Percentiles rank a stretch among this genome's conserved stretches.
Conservation (phyloP, 1,284 basidiomycete species). For the Erythrobasidium hasegawianum region DNA sequence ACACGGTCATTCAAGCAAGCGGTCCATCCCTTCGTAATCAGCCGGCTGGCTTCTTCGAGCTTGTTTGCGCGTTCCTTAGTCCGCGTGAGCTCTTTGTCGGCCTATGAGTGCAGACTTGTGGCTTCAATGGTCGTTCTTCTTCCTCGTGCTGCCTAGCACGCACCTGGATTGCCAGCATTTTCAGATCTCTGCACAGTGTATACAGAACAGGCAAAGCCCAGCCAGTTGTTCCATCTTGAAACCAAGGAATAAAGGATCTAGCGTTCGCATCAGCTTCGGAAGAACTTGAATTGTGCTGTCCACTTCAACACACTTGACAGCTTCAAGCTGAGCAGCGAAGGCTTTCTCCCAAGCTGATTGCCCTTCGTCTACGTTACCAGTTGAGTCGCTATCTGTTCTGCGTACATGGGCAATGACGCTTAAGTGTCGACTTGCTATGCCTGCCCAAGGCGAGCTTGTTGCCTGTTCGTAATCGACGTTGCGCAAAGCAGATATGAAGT, state of each 20-base stretch:
- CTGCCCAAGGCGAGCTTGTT: background rate
- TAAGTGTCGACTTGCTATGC: background rate
- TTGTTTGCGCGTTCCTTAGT: slow-evolving; percentile 59
- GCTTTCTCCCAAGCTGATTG: slow-evolving; percentile 7
- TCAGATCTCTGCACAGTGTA: slow-evolving; percentile 40
- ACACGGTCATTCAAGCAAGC: slow-evolving; percentile 85
- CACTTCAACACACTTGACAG: slow-evolving; percentile 11
- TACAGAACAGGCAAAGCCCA: slow-evolving; percentile 43
- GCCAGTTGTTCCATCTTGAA: slow-evolving; percentile 37
- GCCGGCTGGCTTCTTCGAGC: slow-evolving; percentile 86
- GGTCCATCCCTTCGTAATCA: slow-evolving; percentile 87
- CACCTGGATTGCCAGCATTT: slow-evolving; percentile 37
- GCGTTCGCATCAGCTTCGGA: background rate
- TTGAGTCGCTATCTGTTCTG: background rate
- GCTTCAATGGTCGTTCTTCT: too few relatives aligned
- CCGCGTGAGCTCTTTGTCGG: slow-evolving; percentile 24
- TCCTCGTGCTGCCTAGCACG: too few relatives aligned
- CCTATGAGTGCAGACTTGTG: too few relatives aligned
- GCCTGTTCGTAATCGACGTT: background rate
- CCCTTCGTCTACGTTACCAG: background rate
- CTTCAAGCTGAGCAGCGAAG: slow-evolving; percentile 27
- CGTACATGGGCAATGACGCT: background rate
- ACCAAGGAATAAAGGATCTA: slow-evolving; percentile 40
- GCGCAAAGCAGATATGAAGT: background rate
- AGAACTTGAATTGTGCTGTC: background rate